Base-by-base conservation (phyloP, 768 basidiomycete species). In the Lentinula sp. region DNA sequence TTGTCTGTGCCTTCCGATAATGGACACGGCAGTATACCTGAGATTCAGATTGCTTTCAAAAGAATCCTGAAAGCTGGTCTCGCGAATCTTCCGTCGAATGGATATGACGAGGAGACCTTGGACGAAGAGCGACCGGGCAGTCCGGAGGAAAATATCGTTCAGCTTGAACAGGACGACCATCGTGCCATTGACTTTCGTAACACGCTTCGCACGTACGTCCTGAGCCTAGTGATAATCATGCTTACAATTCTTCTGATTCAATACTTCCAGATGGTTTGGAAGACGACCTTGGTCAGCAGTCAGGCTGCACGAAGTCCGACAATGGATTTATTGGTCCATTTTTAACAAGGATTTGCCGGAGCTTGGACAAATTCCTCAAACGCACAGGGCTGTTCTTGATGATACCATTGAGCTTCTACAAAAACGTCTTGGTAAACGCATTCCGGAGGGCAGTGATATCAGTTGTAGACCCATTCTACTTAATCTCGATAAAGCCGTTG, bases 241-340 rank as follows among this genome's bases (percentile, higher is more conserved):
- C 28, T 20, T 41, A 12, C 15, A 12, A 20, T 20, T 36, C 4
- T 28, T 8, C 51, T 50, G 35, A 64, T 51, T 36, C n/a, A 10
- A 59, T 16, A 56, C 42, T 52, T 16, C 8, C 59, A 67, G 68
- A 50, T 90, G 92, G 92, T 95, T 95, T 70, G 74, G 81, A 60
- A 85, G 84, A 65, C 84, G 79, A 15, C 84, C 86, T 0, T 96
- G 90, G 89, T 86, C 86, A 0, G 76, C 81, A 12, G 81, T 96
- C 61, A 84, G 78, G 48, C 78, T 76, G 16, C 74, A 81, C 42
- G 84, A 93, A 69, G 74, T 92, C 60, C 79, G 79, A 45, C 76
- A 82, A 62, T 95, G 92, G 90, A 75, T 96, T 35, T 86, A 91
- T 60, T 95, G 93, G 93, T 81, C 84, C 23, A 86, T 90, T 67